Base-by-base conservation (phyloP, 169 alveolate species). In the Eimeria praecox region DNA sequence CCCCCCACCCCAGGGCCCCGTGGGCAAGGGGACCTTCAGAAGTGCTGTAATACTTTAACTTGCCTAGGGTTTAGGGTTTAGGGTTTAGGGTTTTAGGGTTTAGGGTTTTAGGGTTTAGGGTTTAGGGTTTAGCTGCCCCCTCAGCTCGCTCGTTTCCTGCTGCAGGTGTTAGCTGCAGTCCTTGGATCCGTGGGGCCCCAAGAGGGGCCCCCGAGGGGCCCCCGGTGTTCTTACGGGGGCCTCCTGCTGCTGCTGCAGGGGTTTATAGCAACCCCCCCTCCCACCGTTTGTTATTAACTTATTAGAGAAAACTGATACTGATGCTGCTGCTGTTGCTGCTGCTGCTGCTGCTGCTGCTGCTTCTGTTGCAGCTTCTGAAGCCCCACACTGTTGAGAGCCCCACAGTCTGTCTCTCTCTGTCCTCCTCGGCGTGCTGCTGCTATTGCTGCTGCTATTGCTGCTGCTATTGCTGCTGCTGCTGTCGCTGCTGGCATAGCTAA, bases 381-480 rank as follows among this genome's bases (percentile, higher is more conserved):
- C 59, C 59, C 59, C 59, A 52, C 14, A 52, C 59, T 9, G 20
- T 14, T 14, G 59, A 52, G 59, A 52, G 20, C 59, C 90, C 54
- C 64, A 10, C 16, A n/a, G 52, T 38, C 49, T 77, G 73, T 82
- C 90, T 49, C 33, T 0, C 46, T 44, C 71, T n/a, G 90, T 5
- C 54, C 66, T 82, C 40, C 66, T n/a, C n/a, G 90, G 66, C 73
- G 90, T 82, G 90, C 73, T 27, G 35, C 56, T 38, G 33, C 40
- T 44, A 62, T 77, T 44, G 69, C 90, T 82, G 90, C 46, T 46
- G 90, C 90, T 82, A 73, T 46, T 82, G 49, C 46, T 46, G 87
- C 62, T 77, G 87, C 62, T 40, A 18, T 10, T 1, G 46, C 80
- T 69, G 80, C 80, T 69, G 80, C 80, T 69, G 66, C 66, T 56